Percentiles rank a stretch among this genome's conserved stretches.
phyloP scores from a whole-genome alignment of 257 asterid genomes.

The Euphrasia confusa region DNA sequence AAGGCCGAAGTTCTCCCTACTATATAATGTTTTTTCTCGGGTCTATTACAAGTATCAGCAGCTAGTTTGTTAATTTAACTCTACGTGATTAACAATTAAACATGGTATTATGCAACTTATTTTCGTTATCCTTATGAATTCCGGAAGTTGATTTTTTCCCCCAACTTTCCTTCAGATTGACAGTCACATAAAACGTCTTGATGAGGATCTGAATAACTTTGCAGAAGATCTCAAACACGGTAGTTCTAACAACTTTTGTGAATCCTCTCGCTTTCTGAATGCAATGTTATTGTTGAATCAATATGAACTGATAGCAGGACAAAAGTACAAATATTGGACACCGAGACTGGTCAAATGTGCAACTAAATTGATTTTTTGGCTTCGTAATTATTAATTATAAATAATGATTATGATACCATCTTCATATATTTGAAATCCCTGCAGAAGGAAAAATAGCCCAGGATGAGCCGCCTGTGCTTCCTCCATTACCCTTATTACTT shows the following conservation, averaged over 20 bases:
- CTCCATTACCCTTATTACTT: slow-evolving; percentile 71
- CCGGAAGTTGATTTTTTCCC: slow-evolving; percentile 21
- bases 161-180: slow-evolving; percentile 63
- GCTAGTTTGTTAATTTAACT: slow-evolving; percentile 13
- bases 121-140: slow-evolving; percentile 12
- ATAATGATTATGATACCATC: too few species aligned
- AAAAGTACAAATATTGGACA: slow-evolving; percentile 5
- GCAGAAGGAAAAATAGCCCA: slow-evolving; percentile 87
- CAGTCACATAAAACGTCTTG: slow-evolving; percentile 91
- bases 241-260: slow-evolving; percentile 18
- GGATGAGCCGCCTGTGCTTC: slow-evolving; percentile 88
- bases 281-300: neutral
- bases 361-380: neutral
- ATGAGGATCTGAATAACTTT: slow-evolving; percentile 88
- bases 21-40: slow-evolving; percentile 16
- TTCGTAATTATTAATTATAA: too few species aligned
- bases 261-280: neutral
- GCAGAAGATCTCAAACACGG: slow-evolving; percentile 98
- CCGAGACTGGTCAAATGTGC: slow-evolving; percentile 14
- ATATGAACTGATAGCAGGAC: neutral
- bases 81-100: slow-evolving; percentile 15
- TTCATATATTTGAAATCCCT: too few species aligned
- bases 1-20: neutral
- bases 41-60: slow-evolving; percentile 5
- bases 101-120: slow-evolving; percentile 3